Evolutionary conservation across 352 stramenopile species (phyloP), one percentile per base, ranked within the genome.

Genomic region (Sclerospora graminicola): DNA sequence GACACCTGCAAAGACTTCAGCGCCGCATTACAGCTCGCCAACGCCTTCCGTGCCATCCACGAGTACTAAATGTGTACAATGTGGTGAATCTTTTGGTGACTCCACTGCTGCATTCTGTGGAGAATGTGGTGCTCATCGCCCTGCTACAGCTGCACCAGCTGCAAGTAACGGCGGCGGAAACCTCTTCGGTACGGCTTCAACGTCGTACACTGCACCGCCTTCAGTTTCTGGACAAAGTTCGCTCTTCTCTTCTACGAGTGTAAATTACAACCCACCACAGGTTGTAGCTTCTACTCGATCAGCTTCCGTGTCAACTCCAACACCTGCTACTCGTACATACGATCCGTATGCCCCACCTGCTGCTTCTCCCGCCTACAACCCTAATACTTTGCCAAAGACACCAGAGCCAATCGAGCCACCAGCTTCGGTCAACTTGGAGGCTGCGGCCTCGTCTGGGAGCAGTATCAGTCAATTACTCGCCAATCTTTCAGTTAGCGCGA

Each of bases 71-170:
- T 90, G 79, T 29, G 24, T 61, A 23, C 54, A 82, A 33, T 90
- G 79, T 39, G 35, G 45, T 7, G 54, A 53, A 28, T 66, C 69
- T 1, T 88, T 84, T 35, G 59, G 47, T 0, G 69, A 83, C 34
- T 66, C 57, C 5, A 67, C 66, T 5, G 79, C 73, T 5, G 32
- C 55, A 4, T 91, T 91, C 41, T 91, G 79, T 28, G 79, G 74
- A 2, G 74, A 91, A 39, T 91, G 79, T 18, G 79, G 79, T 8
- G 57, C 81, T 19, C 65, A 77, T 13, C 66, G 69, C 2, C 60
- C 65, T 8, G 29, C 52, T 4, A 28, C 46, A 10, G 34, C 60
- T 16, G 5, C 34, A 10, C 5, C 52, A 15, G 37, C 11, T 13
- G 8, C 45, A 9, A 37, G n/a, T 47, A 60, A 67, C 14, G 68